Base-by-base conservation (phyloP, 148 eudicot species). In the Camellia sinensis region DNA sequence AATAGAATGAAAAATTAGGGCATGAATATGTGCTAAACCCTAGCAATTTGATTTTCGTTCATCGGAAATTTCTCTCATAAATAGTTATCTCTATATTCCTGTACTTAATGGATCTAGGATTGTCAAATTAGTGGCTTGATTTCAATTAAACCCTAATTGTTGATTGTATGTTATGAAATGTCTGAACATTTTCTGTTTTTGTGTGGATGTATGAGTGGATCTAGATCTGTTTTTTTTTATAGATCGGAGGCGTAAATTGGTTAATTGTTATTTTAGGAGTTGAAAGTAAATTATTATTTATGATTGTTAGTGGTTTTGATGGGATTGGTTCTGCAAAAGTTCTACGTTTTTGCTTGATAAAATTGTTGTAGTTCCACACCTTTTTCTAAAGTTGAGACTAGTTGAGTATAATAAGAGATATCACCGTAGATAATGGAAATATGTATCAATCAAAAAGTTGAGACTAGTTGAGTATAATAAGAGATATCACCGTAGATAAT, bases 281-380 rank as follows among this genome's bases (percentile, higher is more conserved):
- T 70, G 8, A 22, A 71, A 46, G 76, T 21, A 29, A 40, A 3
- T 72, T 5, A n/a, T 13, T 22, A 7, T 14, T 73, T 73, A 29
- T 71, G 12, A 12, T 73, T 52, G 41, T 73, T 73, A 22, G 76
- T 8, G 57, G 61, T 22, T 22, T 54, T 29, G 62, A 53, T 73
- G 76, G 44, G 75, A 13, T 72, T 13, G 11, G 63, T 73, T 73
- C 48, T 37, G 62, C 29, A 73, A 52, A 53, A 74, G 77, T 8
- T 54, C 0, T 2, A 9, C 19, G 52, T 43, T 72, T 53, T 72
- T 14, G 3, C 19, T 56, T 37, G 6, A 3, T 37, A 56, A 54
- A 13, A 7, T 56, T 37, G 40, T 46, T 37, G 64, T 21, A 48
- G 46, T 40, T 41, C 12, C 63, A 56, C 46, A 59, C 62, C 63